These are phyloP conservation scores for Porcisia deanei DNA, from an alignment of 208 protist genomes.

Conservation along the genomic window DNA sequence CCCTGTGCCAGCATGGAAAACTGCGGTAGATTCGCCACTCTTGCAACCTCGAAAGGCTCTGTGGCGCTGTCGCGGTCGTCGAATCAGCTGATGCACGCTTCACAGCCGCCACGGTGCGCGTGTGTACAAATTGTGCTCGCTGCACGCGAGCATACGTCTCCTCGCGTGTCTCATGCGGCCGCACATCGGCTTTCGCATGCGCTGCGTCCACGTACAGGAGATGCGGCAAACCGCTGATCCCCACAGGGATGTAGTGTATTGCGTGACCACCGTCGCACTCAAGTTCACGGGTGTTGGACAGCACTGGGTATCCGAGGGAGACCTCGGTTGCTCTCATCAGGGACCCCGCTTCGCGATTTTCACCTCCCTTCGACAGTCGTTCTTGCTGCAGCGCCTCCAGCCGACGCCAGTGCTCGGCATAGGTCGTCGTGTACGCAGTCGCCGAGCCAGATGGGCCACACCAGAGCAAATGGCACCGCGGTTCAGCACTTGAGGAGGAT, in stretches of 20 bases:
- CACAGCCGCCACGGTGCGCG: not conserved
- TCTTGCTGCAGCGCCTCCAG: not conserved
- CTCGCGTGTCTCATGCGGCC: slow-evolving; percentile 25
- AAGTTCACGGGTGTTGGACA: slow-evolving; percentile 2
- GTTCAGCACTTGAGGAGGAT: not conserved
- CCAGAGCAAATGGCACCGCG: not conserved
- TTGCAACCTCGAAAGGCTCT: slow-evolving; percentile 6
- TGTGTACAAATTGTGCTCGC: slow-evolving; percentile 38
- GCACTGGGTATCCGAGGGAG: slow-evolving; percentile 26
- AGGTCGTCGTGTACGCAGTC: slow-evolving; percentile 7
- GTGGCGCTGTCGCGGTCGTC: not conserved
- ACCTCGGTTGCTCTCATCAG: slow-evolving; percentile 13
- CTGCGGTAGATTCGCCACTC: slow-evolving; percentile 21
- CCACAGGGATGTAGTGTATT: slow-evolving; percentile 47
- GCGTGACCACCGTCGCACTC: not conserved
- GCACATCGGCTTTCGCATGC: slow-evolving; percentile 42
- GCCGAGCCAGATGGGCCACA: slow-evolving; percentile 9
- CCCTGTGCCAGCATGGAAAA: slow-evolving; percentile 38
- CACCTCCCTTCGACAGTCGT: not conserved
- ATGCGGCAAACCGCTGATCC: slow-evolving; percentile 52
- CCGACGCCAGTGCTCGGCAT: slow-evolving; percentile 23
- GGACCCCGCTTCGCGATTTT: not conserved
- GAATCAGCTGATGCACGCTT: not conserved
- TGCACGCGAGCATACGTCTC: slow-evolving; percentile 46
- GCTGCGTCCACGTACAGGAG: slow-evolving; percentile 50